Conservation (phyloP, 805 yeast species). For the Candida orba region DNA sequence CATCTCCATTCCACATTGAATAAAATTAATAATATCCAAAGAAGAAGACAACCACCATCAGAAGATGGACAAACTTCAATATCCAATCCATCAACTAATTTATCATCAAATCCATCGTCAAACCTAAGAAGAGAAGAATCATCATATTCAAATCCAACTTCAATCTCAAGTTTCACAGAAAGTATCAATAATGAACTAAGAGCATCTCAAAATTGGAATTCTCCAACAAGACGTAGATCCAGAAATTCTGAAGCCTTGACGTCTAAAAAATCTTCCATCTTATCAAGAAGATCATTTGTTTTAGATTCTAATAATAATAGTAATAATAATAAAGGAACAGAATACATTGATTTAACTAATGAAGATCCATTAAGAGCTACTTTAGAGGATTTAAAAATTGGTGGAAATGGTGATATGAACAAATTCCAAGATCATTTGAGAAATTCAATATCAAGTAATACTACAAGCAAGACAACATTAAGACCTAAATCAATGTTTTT, state of each 20-base stretch:
- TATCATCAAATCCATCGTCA: slow-evolving; percentile 13
- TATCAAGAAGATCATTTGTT: slow-evolving; percentile 20
- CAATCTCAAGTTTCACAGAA: slow-evolving; percentile 23
- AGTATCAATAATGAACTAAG: slow-evolving; percentile 18
- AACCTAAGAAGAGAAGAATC: slow-evolving; percentile 18
- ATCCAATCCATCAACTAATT: slow-evolving; percentile 20
- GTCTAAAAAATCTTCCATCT: slow-evolving; percentile 12
- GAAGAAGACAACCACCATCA: slow-evolving; percentile 26
- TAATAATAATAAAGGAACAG: neutral
- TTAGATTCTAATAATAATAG: slow-evolving; percentile 9
- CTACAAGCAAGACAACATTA: slow-evolving; percentile 17
- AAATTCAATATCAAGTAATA: slow-evolving; percentile 14
- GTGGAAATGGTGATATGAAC: slow-evolving; percentile 36
- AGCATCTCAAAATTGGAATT: slow-evolving; percentile 24
- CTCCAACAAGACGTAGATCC: slow-evolving; percentile 23
- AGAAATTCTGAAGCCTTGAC: slow-evolving; percentile 16
- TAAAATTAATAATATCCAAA: slow-evolving; percentile 9
- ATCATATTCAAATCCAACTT: slow-evolving; percentile 23
- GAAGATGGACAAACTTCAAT: slow-evolving; percentile 24
- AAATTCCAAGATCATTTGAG: slow-evolving; percentile 24
- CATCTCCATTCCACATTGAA: slow-evolving; percentile 3
- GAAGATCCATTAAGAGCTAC: slow-evolving; percentile 50
- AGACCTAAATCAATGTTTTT: slow-evolving; percentile 24
- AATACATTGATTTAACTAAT: slow-evolving; percentile 11
- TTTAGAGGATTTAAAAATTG: slow-evolving; percentile 35